Evolutionary conservation across 1,284 basidiomycete genomes (phyloP).

Genomic region (Phellopilus nigrolimitatus): DNA sequence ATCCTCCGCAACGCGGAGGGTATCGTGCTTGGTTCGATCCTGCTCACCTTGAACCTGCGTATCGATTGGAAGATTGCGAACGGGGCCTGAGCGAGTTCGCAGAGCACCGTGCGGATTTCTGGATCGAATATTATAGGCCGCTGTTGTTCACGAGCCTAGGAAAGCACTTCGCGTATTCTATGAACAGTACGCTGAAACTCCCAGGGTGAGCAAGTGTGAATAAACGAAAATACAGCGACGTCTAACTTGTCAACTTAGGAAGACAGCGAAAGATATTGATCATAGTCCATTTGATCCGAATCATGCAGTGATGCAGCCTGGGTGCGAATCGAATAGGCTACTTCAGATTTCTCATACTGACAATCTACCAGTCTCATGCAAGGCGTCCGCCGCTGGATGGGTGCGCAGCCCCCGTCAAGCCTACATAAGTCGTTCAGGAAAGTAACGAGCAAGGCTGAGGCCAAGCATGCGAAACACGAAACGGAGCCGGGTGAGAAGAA

Average conservation of each 20-base stretch:
- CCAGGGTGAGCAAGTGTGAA: constrained; percentile 52
- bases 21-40: constrained; percentile 84
- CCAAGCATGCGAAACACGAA: constrained; percentile 31
- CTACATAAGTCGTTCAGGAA: constrained; percentile 40
- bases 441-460: constrained; percentile 29
- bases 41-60: constrained; percentile 61
- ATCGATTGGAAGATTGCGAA: constrained; percentile 53
- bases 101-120: constrained; percentile 64
- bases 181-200: constrained; percentile 81
- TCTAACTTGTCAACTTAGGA: constrained; percentile 40
- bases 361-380: constrained; percentile 52
- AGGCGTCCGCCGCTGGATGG: constrained; percentile 69
- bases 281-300: constrained; percentile 70
- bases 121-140: constrained; percentile 90
- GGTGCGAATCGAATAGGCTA: constrained; percentile 1
- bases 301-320: constrained; percentile 30
- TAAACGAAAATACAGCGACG: not conserved
- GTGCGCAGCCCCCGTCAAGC: constrained; percentile 40
- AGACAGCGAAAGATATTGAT: constrained; percentile 59
- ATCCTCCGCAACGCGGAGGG: constrained; percentile 48
- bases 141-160: constrained; percentile 75
- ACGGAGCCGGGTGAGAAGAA: constrained; percentile 40
- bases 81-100: constrained; percentile 54
- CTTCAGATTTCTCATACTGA: not conserved
- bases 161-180: constrained; percentile 82